Evolutionary conservation across 2,329 filamentous ascomycete genomes (phyloP), one percentile per base, ranked within the genome.

Genomic region (Alternaria metachromatica): DNA sequence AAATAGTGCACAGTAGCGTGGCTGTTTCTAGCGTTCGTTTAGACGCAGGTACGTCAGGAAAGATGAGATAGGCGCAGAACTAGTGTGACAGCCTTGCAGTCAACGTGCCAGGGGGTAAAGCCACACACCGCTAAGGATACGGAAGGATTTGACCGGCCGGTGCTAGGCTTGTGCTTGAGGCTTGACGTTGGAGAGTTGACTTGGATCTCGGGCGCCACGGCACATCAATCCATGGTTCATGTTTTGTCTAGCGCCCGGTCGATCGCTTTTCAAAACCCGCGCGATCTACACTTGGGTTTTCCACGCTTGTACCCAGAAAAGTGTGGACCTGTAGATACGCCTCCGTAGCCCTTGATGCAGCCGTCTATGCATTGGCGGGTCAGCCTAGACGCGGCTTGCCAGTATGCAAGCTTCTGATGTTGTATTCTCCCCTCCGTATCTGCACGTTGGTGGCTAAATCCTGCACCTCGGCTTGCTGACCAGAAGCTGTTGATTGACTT

Each of bases 1-100:
- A 25, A 45, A 60, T 60, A 46, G 56, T 41, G 50, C 43, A 49
- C 23, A 15, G 23, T 63, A 45, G 55, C 20, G 50, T 50, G 10
- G 30, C 55, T 21, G 33, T 9, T 18, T 10, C 57, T 60, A 63
- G 61, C 37, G 45, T 23, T 33, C 37, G 20, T 13, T 33, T 43
- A 37, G 49, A 64, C 20, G 62, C 62, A 58, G 62, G 62, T 64
- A 64, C 62, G 26, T 56, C 45, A 18, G 20, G 33, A 58, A 23
- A 28, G 13, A 37, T 55, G 37, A 54, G 61, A 63, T 63, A 63
- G 55, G 61, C 57, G 49, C 26, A 46, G 20, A 50, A 50, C 49
- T 63, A 62, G 58, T 58, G 62, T 55, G 50, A 55, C 55, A 58
- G 62, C 62, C 58, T 62, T 50, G 59, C 54, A 62, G 43, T 55